phyloP scores from a whole-genome alignment of 1,284 basidiomycete genomes.

The Ceratobasidium sp. region DNA sequence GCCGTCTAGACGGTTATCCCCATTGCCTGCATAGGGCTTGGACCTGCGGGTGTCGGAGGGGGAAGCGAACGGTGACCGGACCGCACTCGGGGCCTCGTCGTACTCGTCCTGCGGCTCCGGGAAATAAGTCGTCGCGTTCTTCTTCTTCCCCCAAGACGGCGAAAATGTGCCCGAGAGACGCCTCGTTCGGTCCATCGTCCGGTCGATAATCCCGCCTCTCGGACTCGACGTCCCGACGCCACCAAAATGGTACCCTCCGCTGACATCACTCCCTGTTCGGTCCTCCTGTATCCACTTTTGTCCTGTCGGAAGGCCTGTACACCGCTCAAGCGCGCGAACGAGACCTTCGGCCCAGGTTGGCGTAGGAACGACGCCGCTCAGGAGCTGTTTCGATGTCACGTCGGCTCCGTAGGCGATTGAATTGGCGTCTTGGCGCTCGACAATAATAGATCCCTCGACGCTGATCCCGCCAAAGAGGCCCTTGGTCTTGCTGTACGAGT shows the following conservation, averaged over 20 bases:
- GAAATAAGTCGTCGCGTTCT: conserved; percentile 54
- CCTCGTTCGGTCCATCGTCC: conserved; percentile 39
- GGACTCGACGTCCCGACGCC: conserved; percentile 58
- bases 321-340: conserved; percentile 76
- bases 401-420: conserved; percentile 78
- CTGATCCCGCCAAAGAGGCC: conserved; percentile 83
- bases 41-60: conserved; percentile 60
- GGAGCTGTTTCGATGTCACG: conserved; percentile 80
- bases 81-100: conserved; percentile 52
- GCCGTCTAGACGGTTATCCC: conserved; percentile 43
- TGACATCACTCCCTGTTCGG: conserved; percentile 54
- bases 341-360: conserved; percentile 82
- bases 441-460: conserved; percentile 92
- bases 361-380: conserved; percentile 77
- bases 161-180: conserved; percentile 37
- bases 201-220: conserved; percentile 40
- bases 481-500: conserved; percentile 94
- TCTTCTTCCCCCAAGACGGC: conserved; percentile 58
- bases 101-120: conserved; percentile 34
- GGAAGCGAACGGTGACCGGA: conserved; percentile 67
- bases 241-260: conserved; percentile 67
- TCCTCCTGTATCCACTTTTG: conserved; percentile 74
- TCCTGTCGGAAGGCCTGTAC: conserved; percentile 75
- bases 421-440: conserved; percentile 94
- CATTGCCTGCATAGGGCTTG: conserved; percentile 47